Evolutionary conservation across 139 green algal species (phyloP).

Genomic region (Chlorella sp.): DNA sequence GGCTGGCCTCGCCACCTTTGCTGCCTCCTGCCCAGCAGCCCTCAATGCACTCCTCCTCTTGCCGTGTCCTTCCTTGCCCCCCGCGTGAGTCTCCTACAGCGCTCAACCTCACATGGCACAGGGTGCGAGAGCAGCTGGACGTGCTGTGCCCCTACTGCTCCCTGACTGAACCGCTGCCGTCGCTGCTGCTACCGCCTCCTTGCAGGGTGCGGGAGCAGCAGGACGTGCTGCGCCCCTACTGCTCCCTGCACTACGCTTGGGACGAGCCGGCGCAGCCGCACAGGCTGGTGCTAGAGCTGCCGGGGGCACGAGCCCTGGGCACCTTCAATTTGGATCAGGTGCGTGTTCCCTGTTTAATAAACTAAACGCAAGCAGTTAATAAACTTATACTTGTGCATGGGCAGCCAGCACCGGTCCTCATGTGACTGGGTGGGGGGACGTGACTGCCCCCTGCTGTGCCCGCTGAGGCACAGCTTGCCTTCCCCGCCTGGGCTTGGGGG

Average conservation of each 20-base stretch:
- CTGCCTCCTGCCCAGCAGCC: no score
- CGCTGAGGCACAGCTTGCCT: no score
- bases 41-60: no score
- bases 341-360: neutral
- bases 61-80: no score
- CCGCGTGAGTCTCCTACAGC: no score
- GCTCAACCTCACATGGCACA: neutral
- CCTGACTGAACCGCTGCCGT: slow-evolving; percentile 46
- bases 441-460: no score
- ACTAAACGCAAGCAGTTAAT: no score
- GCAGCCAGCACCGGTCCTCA: no score
- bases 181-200: neutral
- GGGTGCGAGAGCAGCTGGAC: slow-evolving; percentile 66
- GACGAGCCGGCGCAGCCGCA: slow-evolving; percentile 79
- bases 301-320: slow-evolving; percentile 62
- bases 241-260: slow-evolving; percentile 83
- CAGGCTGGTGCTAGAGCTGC: slow-evolving; percentile 72
- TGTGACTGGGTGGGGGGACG: neutral
- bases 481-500: neutral
- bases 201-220: slow-evolving; percentile 60
- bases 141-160: slow-evolving; percentile 80
- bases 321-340: slow-evolving; percentile 72
- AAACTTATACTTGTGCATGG: no score
- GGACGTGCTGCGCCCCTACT: slow-evolving; percentile 87
- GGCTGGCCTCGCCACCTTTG: no score